Percentiles rank a stretch among this genome's conserved stretches.
Evolutionary conservation across 179 eudicot genomes (phyloP).

Genomic region (Silene noctiflora): DNA sequence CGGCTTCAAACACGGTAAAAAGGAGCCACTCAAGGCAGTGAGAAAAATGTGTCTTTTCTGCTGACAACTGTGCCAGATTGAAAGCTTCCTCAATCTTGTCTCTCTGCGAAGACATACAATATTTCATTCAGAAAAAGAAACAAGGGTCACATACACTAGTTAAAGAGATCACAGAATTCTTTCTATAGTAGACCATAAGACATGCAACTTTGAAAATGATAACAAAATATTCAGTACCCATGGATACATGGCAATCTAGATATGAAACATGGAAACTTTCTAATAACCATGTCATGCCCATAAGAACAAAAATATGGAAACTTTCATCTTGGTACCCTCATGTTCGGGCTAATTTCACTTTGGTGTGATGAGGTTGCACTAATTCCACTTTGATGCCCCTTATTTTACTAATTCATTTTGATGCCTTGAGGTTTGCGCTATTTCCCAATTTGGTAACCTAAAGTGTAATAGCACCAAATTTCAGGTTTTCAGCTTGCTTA

Average conservation of each 20-base stretch:
- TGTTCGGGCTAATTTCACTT: not conserved
- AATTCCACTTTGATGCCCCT: not conserved
- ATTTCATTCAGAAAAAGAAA: not conserved
- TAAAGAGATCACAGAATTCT: conserved; percentile 6
- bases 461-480: not conserved
- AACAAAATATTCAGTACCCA: not conserved
- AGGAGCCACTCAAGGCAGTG: conserved; percentile 99
- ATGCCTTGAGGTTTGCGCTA: not conserved
- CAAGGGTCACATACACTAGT: not conserved
- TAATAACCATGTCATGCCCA: not conserved
- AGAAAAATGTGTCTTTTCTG: conserved; percentile 94
- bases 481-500: too few relatives aligned
- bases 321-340: not conserved
- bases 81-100: conserved; percentile 94
- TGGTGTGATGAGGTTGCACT: not conserved
- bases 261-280: not conserved
- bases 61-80: conserved; percentile 79
- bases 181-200: not conserved
- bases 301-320: not conserved
- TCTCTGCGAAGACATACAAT: conserved; percentile 44
- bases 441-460: not conserved
- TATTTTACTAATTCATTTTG: not conserved
- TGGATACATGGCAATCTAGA: not conserved
- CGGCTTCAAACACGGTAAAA: conserved; percentile 97
- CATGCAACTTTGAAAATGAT: not conserved